Conservation (phyloP, 371 early-diverging fungal species). For the Mortierella sp. region DNA sequence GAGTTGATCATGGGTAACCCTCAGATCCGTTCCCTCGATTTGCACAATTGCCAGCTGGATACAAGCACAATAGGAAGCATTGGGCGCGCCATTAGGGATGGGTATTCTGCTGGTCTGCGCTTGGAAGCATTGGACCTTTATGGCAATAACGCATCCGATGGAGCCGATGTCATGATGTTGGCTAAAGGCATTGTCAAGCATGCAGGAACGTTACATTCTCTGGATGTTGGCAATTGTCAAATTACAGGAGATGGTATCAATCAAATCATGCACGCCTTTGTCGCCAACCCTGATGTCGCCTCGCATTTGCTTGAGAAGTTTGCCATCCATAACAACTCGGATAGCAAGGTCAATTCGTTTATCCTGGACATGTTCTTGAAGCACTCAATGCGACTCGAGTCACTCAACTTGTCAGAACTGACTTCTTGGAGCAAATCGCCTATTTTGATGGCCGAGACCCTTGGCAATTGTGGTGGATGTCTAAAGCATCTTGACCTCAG, state of each 20-base stretch:
- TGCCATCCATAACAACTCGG: constrained; percentile 32
- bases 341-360: constrained; percentile 55
- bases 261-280: constrained; percentile 56
- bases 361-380: constrained; percentile 55
- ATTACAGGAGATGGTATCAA: constrained; percentile 57
- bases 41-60: constrained; percentile 36
- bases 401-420: constrained; percentile 37
- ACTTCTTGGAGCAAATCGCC: constrained; percentile 57
- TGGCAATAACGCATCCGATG: constrained; percentile 47
- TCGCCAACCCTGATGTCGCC: constrained; percentile 56
- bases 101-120: constrained; percentile 27
- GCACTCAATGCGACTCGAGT: constrained; percentile 52
- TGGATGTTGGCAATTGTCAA: constrained; percentile 48
- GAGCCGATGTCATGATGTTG: constrained; percentile 52
- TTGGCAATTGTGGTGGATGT: constrained; percentile 44
- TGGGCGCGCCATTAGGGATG: constrained; percentile 42
- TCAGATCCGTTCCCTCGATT: constrained; percentile 35
- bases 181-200: constrained; percentile 57
- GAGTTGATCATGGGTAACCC: constrained; percentile 57
- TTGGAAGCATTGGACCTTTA: constrained; percentile 36
- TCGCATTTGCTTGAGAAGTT: constrained; percentile 45
- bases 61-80: constrained; percentile 45
- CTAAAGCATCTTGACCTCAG: constrained; percentile 37
- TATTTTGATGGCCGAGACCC: constrained; percentile 53
- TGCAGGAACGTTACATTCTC: constrained; percentile 38